A percentile compares a stretch with the other conserved stretches of the same genome.
phyloP scores from a whole-genome alignment of 495 filamentous ascomycete genomes.

The Rhypophila decipiens region DNA sequence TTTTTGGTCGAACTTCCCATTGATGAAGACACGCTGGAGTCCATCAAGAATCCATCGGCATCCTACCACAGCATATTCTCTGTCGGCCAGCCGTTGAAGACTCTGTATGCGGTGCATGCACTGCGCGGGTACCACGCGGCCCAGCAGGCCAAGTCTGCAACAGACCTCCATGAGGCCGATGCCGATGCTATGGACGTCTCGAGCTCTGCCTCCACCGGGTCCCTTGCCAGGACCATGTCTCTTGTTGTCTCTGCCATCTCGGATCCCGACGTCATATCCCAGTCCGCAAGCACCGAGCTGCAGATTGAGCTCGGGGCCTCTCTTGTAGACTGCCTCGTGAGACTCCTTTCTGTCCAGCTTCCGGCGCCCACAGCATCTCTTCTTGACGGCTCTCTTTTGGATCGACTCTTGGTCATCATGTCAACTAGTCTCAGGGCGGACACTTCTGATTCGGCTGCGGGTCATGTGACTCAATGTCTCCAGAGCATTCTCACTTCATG shows the following conservation, averaged over 20 bases:
- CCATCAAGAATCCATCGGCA: constrained; percentile 49
- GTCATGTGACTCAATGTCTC: constrained; percentile 49
- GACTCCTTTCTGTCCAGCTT: constrained; percentile 18
- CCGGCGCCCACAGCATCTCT: constrained; percentile 15
- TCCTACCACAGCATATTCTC: constrained; percentile 59
- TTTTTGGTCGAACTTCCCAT: constrained; percentile 70
- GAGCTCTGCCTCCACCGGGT: constrained; percentile 20
- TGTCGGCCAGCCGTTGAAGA: constrained; percentile 61
- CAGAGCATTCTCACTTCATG: constrained; percentile 60
- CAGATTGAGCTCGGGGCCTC: constrained; percentile 34
- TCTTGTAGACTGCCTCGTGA: constrained; percentile 35
- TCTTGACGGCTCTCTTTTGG: constrained; percentile 25
- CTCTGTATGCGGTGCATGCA: constrained; percentile 65
- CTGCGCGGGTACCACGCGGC: constrained; percentile 44
- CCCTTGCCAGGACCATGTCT: constrained; percentile 30
- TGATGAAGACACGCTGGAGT: constrained; percentile 52
- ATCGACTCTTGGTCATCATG: constrained; percentile 34
- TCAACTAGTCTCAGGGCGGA: constrained; percentile 7
- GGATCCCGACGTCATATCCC: constrained; percentile 32
- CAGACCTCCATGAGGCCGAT: constrained; percentile 5
- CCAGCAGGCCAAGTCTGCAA: constrained; percentile 16
- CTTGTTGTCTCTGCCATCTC: constrained; percentile 43
- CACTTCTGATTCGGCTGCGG: constrained; percentile 25
- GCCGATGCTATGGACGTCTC: not conserved
- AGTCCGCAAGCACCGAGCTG: constrained; percentile 31